Evolutionary conservation across 345 rosid species (phyloP).

Genomic region (Microcos paniculata): DNA sequence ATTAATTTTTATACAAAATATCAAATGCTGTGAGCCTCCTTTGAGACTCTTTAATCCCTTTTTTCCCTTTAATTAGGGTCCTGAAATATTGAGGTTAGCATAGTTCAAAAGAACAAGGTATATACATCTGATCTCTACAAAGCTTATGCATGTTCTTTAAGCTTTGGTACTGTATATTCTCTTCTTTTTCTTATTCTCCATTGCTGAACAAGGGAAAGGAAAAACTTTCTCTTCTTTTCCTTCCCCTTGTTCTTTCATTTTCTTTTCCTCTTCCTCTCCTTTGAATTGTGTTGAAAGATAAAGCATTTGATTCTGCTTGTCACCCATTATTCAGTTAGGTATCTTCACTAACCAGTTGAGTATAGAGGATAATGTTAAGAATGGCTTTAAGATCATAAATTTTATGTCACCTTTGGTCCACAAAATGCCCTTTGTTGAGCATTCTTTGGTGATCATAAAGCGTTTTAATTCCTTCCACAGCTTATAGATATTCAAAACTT

Average conservation of each 20-base stretch:
- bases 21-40: no score
- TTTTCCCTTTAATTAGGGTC: no score
- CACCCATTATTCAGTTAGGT: not conserved
- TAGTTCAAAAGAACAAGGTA: not conserved
- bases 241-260: not conserved
- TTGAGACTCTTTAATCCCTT: no score
- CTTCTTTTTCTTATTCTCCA: not conserved
- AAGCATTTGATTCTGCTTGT: slow-evolving; percentile 7
- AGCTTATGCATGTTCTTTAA: not conserved
- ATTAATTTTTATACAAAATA: no score
- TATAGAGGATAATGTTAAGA: not conserved
- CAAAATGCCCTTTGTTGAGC: not conserved
- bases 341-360: not conserved
- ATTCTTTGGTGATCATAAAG: not conserved
- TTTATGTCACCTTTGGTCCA: slow-evolving; percentile 12
- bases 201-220: slow-evolving; percentile 2
- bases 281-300: not conserved
- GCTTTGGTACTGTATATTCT: slow-evolving; percentile 1
- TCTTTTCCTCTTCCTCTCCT: slow-evolving; percentile 1
- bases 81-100: no score
- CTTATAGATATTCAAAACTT: not conserved
- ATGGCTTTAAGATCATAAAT: slow-evolving; percentile 8
- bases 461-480: not conserved
- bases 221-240: slow-evolving; percentile 18
- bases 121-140: not conserved